A percentile compares a stretch with the other conserved stretches of the same genome.
Evolutionary conservation across 2,329 filamentous ascomycete genomes (phyloP).

Genomic region (Penicillium capsulatum): DNA sequence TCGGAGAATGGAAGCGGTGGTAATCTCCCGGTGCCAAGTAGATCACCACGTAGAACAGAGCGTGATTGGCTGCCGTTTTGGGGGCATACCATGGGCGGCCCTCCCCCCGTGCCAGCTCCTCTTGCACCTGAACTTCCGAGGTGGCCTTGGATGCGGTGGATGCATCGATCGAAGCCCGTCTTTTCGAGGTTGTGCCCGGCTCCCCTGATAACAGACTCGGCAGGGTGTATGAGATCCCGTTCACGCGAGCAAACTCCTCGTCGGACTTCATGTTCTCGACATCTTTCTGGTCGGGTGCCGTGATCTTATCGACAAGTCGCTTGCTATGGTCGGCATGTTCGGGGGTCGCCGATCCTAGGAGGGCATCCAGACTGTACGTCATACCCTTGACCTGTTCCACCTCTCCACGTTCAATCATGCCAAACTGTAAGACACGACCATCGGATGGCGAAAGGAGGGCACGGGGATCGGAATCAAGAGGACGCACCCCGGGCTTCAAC

Average conservation of each 20-base stretch:
- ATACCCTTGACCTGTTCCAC: slow-evolving; percentile 99
- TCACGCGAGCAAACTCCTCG: slow-evolving; percentile 89
- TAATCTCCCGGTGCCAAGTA: slow-evolving; percentile 98
- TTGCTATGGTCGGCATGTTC: slow-evolving; percentile 38
- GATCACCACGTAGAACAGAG: slow-evolving; percentile 88
- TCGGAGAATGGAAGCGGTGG: slow-evolving; percentile 94
- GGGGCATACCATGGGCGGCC: slow-evolving; percentile 63
- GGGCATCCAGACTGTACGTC: slow-evolving; percentile 91
- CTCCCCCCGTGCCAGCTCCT: slow-evolving; percentile 71
- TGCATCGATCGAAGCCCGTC: slow-evolving; percentile 64
- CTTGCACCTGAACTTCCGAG: slow-evolving; percentile 79
- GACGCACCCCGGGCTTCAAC: slow-evolving; percentile 81
- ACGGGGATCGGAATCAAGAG: slow-evolving; percentile 74
- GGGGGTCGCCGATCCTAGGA: slow-evolving; percentile 65
- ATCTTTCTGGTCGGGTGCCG: slow-evolving; percentile 38
- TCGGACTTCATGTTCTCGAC: slow-evolving; percentile 70
- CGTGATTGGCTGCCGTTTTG: slow-evolving; percentile 58
- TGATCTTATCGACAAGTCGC: slow-evolving; percentile 32
- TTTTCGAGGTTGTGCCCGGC: slow-evolving; percentile 41
- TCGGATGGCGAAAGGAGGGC: slow-evolving; percentile 85
- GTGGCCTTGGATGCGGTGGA: slow-evolving; percentile 62
- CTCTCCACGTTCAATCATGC: slow-evolving; percentile 84
- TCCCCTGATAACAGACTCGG: slow-evolving; percentile 78
- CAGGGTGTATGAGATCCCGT: slow-evolving; percentile 92
- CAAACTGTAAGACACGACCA: slow-evolving; percentile 86